Evolutionary conservation across 306 rosid species (phyloP).

Genomic region (Albizia julibrissin): DNA sequence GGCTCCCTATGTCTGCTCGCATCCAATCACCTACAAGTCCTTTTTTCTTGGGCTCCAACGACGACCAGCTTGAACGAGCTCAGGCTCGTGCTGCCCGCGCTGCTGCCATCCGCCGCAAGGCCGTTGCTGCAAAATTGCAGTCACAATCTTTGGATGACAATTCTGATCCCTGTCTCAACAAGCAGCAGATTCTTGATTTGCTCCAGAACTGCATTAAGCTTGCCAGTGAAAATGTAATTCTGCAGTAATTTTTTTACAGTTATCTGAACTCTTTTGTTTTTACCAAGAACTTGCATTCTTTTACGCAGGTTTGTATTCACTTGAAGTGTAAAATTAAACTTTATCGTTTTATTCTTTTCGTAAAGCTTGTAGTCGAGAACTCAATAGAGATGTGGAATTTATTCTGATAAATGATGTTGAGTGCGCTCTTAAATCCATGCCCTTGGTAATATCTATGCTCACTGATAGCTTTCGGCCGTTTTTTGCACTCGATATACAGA

Average conservation of each 20-base stretch:
- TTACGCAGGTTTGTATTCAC: not conserved
- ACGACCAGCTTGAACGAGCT: constrained; percentile 85
- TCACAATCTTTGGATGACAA: constrained; percentile 33
- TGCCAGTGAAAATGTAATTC: constrained; percentile 86
- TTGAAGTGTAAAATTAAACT: not conserved
- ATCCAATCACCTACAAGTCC: constrained; percentile 90
- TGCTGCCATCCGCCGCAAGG: constrained; percentile 74
- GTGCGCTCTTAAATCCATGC: not conserved
- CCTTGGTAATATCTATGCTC: not conserved
- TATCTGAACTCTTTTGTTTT: not conserved
- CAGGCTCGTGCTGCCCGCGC: constrained; percentile 96
- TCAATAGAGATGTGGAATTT: not conserved
- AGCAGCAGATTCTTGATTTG: constrained; percentile 83
- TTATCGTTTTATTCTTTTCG: not conserved
- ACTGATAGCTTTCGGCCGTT: not conserved
- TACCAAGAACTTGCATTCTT: not conserved
- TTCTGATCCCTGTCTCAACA: constrained; percentile 59
- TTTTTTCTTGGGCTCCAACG: constrained; percentile 80
- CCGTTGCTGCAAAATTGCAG: constrained; percentile 35
- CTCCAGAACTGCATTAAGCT: constrained; percentile 97
- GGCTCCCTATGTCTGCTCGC: constrained; percentile 65
- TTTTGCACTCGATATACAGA: not conserved
- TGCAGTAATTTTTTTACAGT: not conserved
- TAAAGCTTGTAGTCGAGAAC: not conserved
- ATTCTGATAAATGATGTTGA: not conserved